Conservation (phyloP, 1,284 basidiomycete species). For the Xanthoconium separans region DNA sequence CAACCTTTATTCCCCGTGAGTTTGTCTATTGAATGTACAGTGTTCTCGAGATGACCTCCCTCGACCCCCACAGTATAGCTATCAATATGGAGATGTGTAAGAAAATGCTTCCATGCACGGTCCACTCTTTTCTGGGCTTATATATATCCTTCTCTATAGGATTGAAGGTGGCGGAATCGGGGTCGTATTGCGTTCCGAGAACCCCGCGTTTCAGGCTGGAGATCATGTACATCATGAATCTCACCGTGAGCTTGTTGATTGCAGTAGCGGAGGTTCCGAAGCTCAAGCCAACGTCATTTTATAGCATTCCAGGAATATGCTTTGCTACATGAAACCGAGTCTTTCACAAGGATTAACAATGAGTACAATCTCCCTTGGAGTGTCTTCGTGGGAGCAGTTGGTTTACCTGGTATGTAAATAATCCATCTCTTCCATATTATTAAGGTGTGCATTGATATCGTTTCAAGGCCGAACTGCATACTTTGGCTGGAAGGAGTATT, state of each 20-base stretch:
- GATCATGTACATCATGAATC: slow-evolving; percentile 13
- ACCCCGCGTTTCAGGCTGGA: slow-evolving; percentile 12
- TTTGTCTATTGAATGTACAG: not conserved
- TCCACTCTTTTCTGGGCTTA: not conserved
- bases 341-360: slow-evolving; percentile 16
- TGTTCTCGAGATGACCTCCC: not conserved
- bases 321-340: not conserved
- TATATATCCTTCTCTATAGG: not conserved
- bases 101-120: not conserved
- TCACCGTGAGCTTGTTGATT: slow-evolving; percentile 7
- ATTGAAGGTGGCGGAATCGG: slow-evolving; percentile 4
- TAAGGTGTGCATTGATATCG: not conserved
- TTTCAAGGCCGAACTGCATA: slow-evolving; percentile 20
- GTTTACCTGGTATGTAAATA: slow-evolving; percentile 7
- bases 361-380: slow-evolving; percentile 19
- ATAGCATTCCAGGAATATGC: slow-evolving; percentile 23
- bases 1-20: not conserved
- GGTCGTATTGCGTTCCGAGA: slow-evolving; percentile 19
- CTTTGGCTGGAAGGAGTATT: slow-evolving; percentile 23
- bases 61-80: not conserved
- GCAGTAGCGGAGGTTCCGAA: too few species aligned
- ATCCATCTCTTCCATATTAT: not conserved
- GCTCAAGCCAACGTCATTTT: not conserved
- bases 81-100: slow-evolving; percentile 12
- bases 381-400: slow-evolving; percentile 14